Conservation (phyloP, 2,329 filamentous ascomycete genomes). For the Leptographium galeiforme region DNA sequence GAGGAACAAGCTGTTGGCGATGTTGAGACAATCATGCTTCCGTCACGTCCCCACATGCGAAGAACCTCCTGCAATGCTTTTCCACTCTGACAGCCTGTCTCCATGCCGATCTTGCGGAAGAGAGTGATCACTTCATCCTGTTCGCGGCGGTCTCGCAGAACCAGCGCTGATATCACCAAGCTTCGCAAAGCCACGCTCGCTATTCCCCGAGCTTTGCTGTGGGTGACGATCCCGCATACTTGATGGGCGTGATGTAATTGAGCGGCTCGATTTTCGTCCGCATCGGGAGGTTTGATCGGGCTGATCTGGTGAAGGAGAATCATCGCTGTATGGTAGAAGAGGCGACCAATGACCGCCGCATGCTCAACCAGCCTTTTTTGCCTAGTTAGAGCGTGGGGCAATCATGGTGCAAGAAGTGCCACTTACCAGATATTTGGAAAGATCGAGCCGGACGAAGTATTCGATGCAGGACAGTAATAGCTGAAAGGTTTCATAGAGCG, state of each 20-base stretch:
- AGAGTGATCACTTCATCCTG: conserved; percentile 72
- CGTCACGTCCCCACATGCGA: conserved; percentile 64
- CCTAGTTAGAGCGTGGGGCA: not conserved
- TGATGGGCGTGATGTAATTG: conserved; percentile 66
- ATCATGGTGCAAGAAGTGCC: no score
- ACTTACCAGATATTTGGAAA: conserved; percentile 79
- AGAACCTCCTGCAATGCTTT: conserved; percentile 62
- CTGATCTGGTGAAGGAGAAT: conserved; percentile 70
- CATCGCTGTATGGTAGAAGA: conserved; percentile 83
- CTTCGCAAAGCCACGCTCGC: conserved; percentile 68
- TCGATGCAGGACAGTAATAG: conserved; percentile 54
- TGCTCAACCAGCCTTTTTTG: conserved; percentile 68
- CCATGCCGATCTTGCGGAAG: conserved; percentile 58
- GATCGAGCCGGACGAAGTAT: conserved; percentile 43
- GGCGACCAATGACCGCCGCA: conserved; percentile 63
- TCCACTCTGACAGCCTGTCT: conserved; percentile 67
- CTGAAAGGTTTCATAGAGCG: conserved; percentile 79
- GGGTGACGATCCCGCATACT: conserved; percentile 79
- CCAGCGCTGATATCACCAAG: conserved; percentile 63
- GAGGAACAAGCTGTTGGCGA: not conserved
- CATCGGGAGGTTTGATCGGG: conserved; percentile 48
- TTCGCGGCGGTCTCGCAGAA: conserved; percentile 53
- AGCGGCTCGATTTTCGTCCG: conserved; percentile 54
- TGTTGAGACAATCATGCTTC: conserved; percentile 9
- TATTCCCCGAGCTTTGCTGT: conserved; percentile 69